These are phyloP conservation scores for Quercus cerris DNA, from an alignment of 306 rosid species.

Conservation along the genomic window DNA sequence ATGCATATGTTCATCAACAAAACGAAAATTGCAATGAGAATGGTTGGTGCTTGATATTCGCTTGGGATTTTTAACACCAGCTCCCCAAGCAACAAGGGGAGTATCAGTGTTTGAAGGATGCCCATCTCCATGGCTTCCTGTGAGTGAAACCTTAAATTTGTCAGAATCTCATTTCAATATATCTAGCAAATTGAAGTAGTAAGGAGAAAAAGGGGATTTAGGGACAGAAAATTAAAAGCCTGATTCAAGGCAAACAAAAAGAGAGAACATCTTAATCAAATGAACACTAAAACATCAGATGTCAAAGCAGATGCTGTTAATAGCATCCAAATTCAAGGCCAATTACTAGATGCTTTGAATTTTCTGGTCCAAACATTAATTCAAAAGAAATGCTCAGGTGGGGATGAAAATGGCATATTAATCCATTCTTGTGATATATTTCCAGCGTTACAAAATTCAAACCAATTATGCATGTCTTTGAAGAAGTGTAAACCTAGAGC, in stretches of 20 bases:
- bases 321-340: not conserved
- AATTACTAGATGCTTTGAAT: not conserved
- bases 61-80: constrained; percentile 79
- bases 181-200: not conserved
- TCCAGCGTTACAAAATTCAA: constrained; percentile 5
- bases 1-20: constrained; percentile 80
- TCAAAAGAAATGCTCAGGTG: not conserved
- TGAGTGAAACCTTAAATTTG: constrained; percentile 17
- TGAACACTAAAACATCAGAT: not conserved
- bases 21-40: constrained; percentile 63
- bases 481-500: constrained; percentile 10
- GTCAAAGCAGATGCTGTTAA: not conserved
- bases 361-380: not conserved
- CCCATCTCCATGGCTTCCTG: constrained; percentile 96
- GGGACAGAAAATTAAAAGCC: not conserved
- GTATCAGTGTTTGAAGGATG: constrained; percentile 94
- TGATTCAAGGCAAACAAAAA: not conserved
- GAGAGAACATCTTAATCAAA: not conserved
- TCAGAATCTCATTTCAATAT: constrained; percentile 14
- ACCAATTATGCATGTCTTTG: constrained; percentile 1
- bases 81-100: constrained; percentile 96
- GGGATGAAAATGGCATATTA: not conserved
- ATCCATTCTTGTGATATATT: not conserved
- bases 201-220: not conserved
- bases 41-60: constrained; percentile 66